Evolutionary conservation across 202 grass and related monocot species (phyloP).

Genomic region (Alloteropsis angusta): DNA sequence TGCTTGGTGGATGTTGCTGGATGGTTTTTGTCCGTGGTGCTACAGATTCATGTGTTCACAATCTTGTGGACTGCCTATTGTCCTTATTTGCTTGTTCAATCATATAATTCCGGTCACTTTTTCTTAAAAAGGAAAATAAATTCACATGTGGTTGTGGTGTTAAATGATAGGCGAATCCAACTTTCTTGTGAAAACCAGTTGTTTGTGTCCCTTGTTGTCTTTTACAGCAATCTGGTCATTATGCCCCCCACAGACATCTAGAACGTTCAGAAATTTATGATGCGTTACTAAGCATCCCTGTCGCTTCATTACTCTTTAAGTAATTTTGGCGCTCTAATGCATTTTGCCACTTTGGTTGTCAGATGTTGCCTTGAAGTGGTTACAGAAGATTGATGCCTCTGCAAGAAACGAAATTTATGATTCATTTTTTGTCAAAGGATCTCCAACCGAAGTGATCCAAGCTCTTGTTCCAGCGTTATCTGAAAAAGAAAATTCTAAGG

Average conservation of each 20-base stretch:
- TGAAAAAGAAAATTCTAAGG: constrained; percentile 54
- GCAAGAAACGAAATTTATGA: constrained; percentile 78
- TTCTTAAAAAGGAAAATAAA: constrained; percentile 8
- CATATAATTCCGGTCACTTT: neutral
- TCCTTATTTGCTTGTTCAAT: neutral
- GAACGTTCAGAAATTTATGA: neutral
- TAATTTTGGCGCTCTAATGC: neutral
- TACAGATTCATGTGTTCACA: neutral
- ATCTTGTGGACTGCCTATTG: neutral
- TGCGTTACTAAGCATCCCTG: constrained; percentile 5
- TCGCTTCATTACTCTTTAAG: constrained; percentile 10
- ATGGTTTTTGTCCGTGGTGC: neutral
- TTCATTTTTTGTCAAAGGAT: constrained; percentile 77
- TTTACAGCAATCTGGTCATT: neutral
- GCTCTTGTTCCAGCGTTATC: constrained; percentile 62
- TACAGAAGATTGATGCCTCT: constrained; percentile 36
- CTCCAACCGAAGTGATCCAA: constrained; percentile 78
- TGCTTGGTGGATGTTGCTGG: neutral
- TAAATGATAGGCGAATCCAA: neutral
- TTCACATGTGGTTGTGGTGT: neutral
- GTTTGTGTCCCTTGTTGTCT: neutral
- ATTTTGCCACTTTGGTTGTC: constrained; percentile 32
- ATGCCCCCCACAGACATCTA: neutral
- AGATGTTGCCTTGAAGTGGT: constrained; percentile 88
- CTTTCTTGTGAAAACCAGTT: neutral